These are phyloP conservation scores for Clarireedia monteithiana DNA, from an alignment of 2,329 filamentous ascomycete species.

Conservation along the genomic window DNA sequence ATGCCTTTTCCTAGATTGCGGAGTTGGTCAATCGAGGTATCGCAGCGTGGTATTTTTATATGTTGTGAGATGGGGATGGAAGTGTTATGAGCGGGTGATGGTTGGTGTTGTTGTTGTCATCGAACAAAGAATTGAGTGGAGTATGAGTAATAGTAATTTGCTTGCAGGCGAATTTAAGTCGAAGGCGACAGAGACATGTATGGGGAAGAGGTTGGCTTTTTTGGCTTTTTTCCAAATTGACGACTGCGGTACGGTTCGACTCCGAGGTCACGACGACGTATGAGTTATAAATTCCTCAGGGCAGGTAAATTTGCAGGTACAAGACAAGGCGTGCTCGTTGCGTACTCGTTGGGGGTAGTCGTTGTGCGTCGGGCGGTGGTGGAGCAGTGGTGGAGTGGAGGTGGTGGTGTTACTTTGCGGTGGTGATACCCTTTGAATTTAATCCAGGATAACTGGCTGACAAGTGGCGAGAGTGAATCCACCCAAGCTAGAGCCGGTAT, in stretches of 20 bases:
- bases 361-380: not conserved
- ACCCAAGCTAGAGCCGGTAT: not conserved
- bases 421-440: constrained; percentile 3
- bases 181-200: constrained; percentile 4
- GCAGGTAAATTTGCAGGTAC: not conserved
- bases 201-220: not conserved
- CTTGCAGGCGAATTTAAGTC: constrained; percentile 9
- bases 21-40: not conserved
- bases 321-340: not conserved
- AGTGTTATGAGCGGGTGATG: constrained; percentile 14
- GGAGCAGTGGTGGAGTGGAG: not conserved
- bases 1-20: not conserved
- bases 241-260: not conserved
- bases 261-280: not conserved
- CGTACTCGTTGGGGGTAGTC: not conserved
- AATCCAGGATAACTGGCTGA: constrained; percentile 5
- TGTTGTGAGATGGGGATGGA: not conserved
- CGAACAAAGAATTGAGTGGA: constrained; percentile 26
- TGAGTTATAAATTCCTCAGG: not conserved
- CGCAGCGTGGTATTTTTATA: not conserved
- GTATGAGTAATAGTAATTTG: constrained; percentile 11
- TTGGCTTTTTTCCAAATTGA: not conserved
- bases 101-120: constrained; percentile 9
- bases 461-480: constrained; percentile 5
- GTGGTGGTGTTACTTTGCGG: not conserved